A percentile compares a stretch with the other conserved stretches of the same genome.
phyloP scores from a whole-genome alignment of 306 rosid species.

The Prunus persica region Prunus_persica_NCBIv2 NC_034012.1:3086501-3087000 shows the following conservation, averaged over 20 bases:
- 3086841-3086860: background rate
- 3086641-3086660: too few relatives aligned
- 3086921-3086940: background rate
- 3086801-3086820: background rate
- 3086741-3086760: background rate
- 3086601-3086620: too few relatives aligned
- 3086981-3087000: background rate
- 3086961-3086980: background rate
- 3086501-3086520: too few relatives aligned
- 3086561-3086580: too few relatives aligned
- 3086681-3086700: background rate
- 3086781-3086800: background rate
- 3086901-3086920: background rate
- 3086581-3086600: too few relatives aligned
- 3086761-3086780: background rate
- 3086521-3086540: fast-evolving
- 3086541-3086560: too few relatives aligned
- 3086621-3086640: too few relatives aligned
- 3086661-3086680: too few relatives aligned
- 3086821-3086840: background rate
- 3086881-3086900: background rate
- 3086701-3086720: background rate
- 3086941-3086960: background rate
- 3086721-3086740: background rate
- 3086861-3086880: background rate